These are phyloP conservation scores for Exobasidium cylindrosporum DNA, from an alignment of 1,284 basidiomycete species.

Conservation along the genomic window DNA sequence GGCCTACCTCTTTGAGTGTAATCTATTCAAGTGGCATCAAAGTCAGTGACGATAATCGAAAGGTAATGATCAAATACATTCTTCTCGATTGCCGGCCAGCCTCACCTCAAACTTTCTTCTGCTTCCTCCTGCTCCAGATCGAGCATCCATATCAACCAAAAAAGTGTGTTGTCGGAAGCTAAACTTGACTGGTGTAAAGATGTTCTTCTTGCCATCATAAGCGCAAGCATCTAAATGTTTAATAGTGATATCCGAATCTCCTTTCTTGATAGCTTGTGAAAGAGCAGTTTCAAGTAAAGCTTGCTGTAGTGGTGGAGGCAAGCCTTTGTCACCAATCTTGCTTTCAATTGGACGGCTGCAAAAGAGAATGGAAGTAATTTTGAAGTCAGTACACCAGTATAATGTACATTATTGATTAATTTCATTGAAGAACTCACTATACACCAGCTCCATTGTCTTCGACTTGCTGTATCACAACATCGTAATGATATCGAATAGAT, in stretches of 20 bases:
- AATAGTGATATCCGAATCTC: slow-evolving; percentile 9
- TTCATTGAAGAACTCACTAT: neutral
- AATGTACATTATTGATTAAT: neutral
- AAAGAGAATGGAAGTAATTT: too few relatives aligned
- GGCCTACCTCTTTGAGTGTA: slow-evolving; percentile 21
- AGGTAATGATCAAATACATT: too few relatives aligned
- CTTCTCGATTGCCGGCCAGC: slow-evolving; percentile 19
- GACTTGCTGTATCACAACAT: slow-evolving; percentile 26
- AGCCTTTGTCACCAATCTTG: neutral
- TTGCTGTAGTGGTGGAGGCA: slow-evolving; percentile 13
- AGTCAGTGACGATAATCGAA: too few relatives aligned
- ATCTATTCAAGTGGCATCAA: too few relatives aligned
- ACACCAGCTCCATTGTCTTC: neutral
- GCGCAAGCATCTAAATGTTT: slow-evolving; percentile 17
- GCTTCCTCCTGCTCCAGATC: neutral
- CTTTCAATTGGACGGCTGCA: neutral
- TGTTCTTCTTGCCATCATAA: slow-evolving; percentile 30
- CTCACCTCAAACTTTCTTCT: slow-evolving; percentile 17
- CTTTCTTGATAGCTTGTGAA: neutral
- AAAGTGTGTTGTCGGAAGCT: neutral
- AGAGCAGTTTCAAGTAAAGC: slow-evolving; percentile 16
- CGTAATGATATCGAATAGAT: slow-evolving; percentile 17
- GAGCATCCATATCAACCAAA: slow-evolving; percentile 13
- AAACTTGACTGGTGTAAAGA: slow-evolving; percentile 14
- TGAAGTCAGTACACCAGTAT: too few relatives aligned